Evolutionary conservation across 352 stramenopile genomes (phyloP).

Genomic region (Aphanomyces cochlioides): DNA sequence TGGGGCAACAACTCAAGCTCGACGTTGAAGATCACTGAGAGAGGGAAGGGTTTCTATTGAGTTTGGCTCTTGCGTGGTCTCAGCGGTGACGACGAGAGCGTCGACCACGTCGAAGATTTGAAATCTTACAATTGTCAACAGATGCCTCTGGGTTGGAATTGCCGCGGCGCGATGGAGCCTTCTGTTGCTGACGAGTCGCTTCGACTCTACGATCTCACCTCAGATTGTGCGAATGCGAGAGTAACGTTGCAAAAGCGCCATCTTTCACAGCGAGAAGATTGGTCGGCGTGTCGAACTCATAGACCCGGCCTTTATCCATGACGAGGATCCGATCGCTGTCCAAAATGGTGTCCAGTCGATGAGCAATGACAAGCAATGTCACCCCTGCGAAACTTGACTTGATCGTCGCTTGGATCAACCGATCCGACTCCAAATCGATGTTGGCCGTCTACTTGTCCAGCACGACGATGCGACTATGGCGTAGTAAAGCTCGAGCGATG

Average conservation of each 20-base stretch:
- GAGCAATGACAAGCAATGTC: slow-evolving; percentile 89
- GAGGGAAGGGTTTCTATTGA: too few species aligned
- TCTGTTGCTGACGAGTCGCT: too few species aligned
- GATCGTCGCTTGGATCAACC: slow-evolving; percentile 40
- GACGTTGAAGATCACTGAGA: too few species aligned
- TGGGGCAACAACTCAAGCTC: too few species aligned
- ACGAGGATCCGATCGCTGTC: slow-evolving; percentile 86
- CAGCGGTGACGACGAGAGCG: too few species aligned
- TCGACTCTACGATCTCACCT: too few species aligned
- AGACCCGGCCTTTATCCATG: slow-evolving; percentile 68
- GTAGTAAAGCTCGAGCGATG: slow-evolving; percentile 85
- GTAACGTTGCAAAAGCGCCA: slow-evolving; percentile 42
- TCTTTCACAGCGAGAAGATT: slow-evolving; percentile 51
- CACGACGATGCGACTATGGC: slow-evolving; percentile 87
- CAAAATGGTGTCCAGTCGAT: slow-evolving; percentile 87
- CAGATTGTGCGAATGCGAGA: neutral
- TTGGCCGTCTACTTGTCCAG: slow-evolving; percentile 71
- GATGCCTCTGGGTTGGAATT: too few species aligned
- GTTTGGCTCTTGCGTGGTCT: too few species aligned
- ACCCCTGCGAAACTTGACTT: slow-evolving; percentile 34
- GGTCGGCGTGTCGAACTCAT: slow-evolving; percentile 70
- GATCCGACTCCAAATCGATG: slow-evolving; percentile 55
- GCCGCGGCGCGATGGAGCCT: too few species aligned
- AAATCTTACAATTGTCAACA: too few species aligned
- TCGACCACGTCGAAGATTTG: too few species aligned